Base-by-base conservation (phyloP, 352 stramenopile genomes). In the Globisporangium echinulatum region DNA sequence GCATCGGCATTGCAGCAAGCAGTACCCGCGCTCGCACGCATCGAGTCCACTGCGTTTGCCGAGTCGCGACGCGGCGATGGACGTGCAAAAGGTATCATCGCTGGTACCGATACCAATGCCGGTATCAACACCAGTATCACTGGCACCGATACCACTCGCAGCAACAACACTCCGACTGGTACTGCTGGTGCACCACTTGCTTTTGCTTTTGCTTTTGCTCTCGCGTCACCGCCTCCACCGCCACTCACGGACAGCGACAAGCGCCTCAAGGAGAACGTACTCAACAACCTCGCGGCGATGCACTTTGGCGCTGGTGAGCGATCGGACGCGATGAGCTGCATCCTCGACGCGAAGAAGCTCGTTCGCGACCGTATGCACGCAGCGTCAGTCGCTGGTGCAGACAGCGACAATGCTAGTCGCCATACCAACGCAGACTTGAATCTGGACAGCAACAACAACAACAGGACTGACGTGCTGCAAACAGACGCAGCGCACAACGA, bases 301-400 rank as follows among this genome's bases (percentile, higher is more conserved):
- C 17, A 71, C 25, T 77, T 74, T 43, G 64, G 69, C 43, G n/a
- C 60, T 40, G 71, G 69, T 8, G 56, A 79, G 33, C 38, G 61
- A 10, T 54, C 52, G n/a, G 59, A 69, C 38, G 77, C 77, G 2
- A 73, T 85, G 71, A 11, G 52, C 9, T 64, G 49, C n/a, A 48
- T 87, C 2, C 52, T 85, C 4, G 57, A 70, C 7, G 74, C 72
- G 9, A 87, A 79, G 49, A 67, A 70, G 52, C 53, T 56, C n/a
- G 37, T 43, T 59, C 62, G 62, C 42, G 49, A 60, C 13, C 36
- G 14, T 6, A 11, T 48, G 9, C 9, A n/a, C 7, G 8, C 9
- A 14, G 15, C 8, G 4, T 17, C 43, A 14, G 43, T 10, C 7
- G 43, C 8, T 17, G 8, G 4, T 7, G 14, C 43, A 48, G 11